A percentile compares a stretch with the other conserved stretches of the same genome.
These are phyloP conservation scores for Yamadazyma olivae DNA, from an alignment of 805 yeast species.

Conservation along the genomic window DNA sequence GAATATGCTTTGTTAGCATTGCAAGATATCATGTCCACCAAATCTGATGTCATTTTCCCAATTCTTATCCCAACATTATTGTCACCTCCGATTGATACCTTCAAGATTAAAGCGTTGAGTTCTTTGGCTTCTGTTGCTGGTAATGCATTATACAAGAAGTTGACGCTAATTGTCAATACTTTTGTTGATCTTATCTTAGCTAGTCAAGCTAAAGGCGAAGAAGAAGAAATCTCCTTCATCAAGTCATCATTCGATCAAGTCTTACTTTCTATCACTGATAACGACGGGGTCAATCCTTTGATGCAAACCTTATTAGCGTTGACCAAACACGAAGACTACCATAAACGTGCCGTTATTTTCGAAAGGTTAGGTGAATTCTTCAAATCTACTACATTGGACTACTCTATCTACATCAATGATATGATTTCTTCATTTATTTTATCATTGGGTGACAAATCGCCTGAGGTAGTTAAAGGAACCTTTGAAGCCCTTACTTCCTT, in stretches of 20 bases:
- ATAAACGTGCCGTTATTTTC: slow-evolving; percentile 60
- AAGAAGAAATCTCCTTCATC: slow-evolving; percentile 40
- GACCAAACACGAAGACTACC: slow-evolving; percentile 71
- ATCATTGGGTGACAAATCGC: slow-evolving; percentile 68
- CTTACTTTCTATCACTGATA: slow-evolving; percentile 69
- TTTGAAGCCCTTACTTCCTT: slow-evolving; percentile 63
- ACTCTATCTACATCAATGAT: slow-evolving; percentile 70
- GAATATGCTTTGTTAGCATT: slow-evolving; percentile 83
- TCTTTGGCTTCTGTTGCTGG: slow-evolving; percentile 91
- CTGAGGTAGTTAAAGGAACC: slow-evolving; percentile 59
- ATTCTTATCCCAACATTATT: slow-evolving; percentile 83
- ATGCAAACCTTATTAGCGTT: slow-evolving; percentile 76
- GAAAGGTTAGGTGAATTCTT: slow-evolving; percentile 73
- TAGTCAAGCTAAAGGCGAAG: slow-evolving; percentile 32
- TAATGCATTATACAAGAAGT: slow-evolving; percentile 66
- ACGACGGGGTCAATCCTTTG: slow-evolving; percentile 79
- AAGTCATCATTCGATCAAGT: slow-evolving; percentile 61
- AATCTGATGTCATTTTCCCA: slow-evolving; percentile 91
- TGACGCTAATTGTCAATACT: slow-evolving; percentile 70
- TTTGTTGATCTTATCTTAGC: slow-evolving; percentile 60
- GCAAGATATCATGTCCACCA: slow-evolving; percentile 87
- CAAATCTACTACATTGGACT: slow-evolving; percentile 60
- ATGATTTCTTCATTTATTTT: slow-evolving; percentile 67
- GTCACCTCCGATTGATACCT: slow-evolving; percentile 73
- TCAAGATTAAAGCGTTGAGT: slow-evolving; percentile 85